Conservation (phyloP, 805 yeast genomes). For the Ogataea paraovalis region DNA sequence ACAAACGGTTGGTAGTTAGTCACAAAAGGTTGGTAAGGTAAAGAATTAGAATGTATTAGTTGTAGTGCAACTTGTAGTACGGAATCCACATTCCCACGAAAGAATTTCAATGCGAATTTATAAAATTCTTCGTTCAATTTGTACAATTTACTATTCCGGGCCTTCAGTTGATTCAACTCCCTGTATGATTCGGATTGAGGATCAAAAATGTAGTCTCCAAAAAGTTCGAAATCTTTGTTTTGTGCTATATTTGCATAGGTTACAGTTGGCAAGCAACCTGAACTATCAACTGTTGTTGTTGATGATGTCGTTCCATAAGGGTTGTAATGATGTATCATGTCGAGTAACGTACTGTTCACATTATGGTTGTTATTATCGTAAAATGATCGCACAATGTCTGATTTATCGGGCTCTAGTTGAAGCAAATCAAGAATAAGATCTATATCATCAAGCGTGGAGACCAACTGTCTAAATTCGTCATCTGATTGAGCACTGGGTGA, state of each 20-base stretch:
- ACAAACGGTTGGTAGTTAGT: not conserved
- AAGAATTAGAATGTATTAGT: slow-evolving; percentile 19
- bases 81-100: slow-evolving; percentile 39
- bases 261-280: not conserved
- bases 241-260: not conserved
- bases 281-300: too few relatives aligned
- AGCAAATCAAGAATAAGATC: slow-evolving; percentile 9
- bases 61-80: slow-evolving; percentile 35
- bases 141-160: slow-evolving; percentile 33
- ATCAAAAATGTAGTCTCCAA: slow-evolving; percentile 13
- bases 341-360: slow-evolving; percentile 12
- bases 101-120: slow-evolving; percentile 36
- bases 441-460: slow-evolving; percentile 9
- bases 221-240: not conserved
- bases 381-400: slow-evolving; percentile 10
- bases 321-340: slow-evolving; percentile 16
- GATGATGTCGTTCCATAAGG: too few relatives aligned
- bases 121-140: slow-evolving; percentile 38
- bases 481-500: not conserved
- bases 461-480: not conserved
- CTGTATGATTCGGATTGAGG: slow-evolving; percentile 25
- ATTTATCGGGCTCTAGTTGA: slow-evolving; percentile 1
- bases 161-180: slow-evolving; percentile 33
- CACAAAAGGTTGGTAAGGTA: not conserved
- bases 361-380: slow-evolving; percentile 9